Conservation (phyloP, 2,329 filamentous ascomycete species). For the Aspergillus clavatus region DNA sequence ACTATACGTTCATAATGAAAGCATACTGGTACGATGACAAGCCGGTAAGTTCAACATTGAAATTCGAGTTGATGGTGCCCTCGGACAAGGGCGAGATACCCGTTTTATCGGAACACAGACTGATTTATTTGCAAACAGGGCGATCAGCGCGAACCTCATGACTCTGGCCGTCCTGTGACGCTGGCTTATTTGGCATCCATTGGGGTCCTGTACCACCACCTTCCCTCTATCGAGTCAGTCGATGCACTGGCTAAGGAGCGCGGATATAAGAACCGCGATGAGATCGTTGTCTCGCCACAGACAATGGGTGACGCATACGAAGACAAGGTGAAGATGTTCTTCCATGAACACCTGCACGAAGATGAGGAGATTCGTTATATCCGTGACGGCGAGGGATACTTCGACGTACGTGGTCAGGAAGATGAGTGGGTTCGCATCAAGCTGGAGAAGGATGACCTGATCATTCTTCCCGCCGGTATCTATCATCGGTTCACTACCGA, state of each 20-base stretch:
- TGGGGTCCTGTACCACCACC: constrained; percentile 74
- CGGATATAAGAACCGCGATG: constrained; percentile 89
- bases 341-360: constrained; percentile 92
- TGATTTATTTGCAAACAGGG: constrained; percentile 56
- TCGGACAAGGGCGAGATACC: no score
- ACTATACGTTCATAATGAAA: constrained; percentile 60
- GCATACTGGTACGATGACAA: constrained; percentile 69
- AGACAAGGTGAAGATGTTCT: constrained; percentile 89
- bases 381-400: constrained; percentile 80
- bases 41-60: constrained; percentile 46
- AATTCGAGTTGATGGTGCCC: constrained; percentile 3
- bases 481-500: constrained; percentile 98
- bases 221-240: constrained; percentile 61
- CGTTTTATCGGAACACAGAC: constrained; percentile 5
- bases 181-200: constrained; percentile 63
- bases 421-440: constrained; percentile 87
- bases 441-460: constrained; percentile 80
- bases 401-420: constrained; percentile 77
- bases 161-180: constrained; percentile 69
- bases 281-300: constrained; percentile 80
- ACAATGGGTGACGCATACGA: constrained; percentile 86
- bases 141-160: constrained; percentile 87
- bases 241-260: constrained; percentile 69
- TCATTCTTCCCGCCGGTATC: constrained; percentile 90
- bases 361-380: constrained; percentile 98